A percentile compares a stretch with the other conserved stretches of the same genome.
phyloP scores from a whole-genome alignment of 805 yeast genomes.

The Lachancea fermentati region DNA sequence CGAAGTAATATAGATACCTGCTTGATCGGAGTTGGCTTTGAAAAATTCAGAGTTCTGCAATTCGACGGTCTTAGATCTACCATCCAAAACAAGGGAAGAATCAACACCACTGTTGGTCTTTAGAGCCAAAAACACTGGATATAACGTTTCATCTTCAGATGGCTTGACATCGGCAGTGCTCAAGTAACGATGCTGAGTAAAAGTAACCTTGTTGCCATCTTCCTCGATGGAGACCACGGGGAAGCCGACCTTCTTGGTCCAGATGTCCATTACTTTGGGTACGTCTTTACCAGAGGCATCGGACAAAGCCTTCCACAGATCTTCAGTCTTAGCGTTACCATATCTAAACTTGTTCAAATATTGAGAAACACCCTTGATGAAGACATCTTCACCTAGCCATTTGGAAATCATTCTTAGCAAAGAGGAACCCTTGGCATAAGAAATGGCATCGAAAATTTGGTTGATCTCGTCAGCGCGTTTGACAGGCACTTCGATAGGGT shows the following conservation, averaged over 20 bases:
- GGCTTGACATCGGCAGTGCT: slow-evolving; percentile 72
- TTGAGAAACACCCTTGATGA: slow-evolving; percentile 72
- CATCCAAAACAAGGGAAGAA: slow-evolving; percentile 49
- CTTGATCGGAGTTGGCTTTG: slow-evolving; percentile 68
- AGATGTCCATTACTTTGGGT: slow-evolving; percentile 63
- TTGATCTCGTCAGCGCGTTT: slow-evolving; percentile 72
- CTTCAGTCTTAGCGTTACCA: slow-evolving; percentile 72
- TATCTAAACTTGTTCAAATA: slow-evolving; percentile 71
- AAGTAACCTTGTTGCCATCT: slow-evolving; percentile 43
- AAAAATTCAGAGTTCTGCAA: slow-evolving; percentile 44
- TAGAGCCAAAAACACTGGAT: slow-evolving; percentile 66
- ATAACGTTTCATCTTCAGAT: slow-evolving; percentile 64
- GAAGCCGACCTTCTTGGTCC: slow-evolving; percentile 77
- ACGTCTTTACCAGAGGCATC: slow-evolving; percentile 71
- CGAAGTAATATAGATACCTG: slow-evolving; percentile 71
- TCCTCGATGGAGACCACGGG: slow-evolving; percentile 68
- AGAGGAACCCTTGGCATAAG: slow-evolving; percentile 77
- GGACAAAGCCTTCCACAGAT: slow-evolving; percentile 68
- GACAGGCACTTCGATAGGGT: slow-evolving; percentile 81
- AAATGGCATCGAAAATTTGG: slow-evolving; percentile 80
- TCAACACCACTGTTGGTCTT: slow-evolving; percentile 55
- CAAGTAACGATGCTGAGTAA: slow-evolving; percentile 69
- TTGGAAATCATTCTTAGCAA: slow-evolving; percentile 72
- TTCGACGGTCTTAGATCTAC: slow-evolving; percentile 42
- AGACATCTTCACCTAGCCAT: slow-evolving; percentile 73